Evolutionary conservation across 2,329 filamentous ascomycete genomes (phyloP).

Genomic region (Fusarium tuaranense): DNA sequence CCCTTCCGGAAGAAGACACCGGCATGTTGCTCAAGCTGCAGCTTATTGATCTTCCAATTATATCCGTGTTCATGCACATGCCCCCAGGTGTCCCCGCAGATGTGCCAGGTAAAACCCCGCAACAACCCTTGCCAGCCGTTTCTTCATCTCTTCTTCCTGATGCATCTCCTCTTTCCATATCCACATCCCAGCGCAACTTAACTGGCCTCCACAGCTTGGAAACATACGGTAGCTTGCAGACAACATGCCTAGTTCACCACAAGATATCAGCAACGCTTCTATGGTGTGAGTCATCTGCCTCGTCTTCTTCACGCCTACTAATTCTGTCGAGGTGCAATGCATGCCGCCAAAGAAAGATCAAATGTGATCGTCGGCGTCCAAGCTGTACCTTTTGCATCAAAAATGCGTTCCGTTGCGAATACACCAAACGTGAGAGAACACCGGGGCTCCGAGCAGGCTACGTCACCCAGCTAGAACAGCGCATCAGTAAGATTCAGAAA

Average conservation of each 20-base stretch:
- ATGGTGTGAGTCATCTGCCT: background rate
- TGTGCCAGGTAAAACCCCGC: background rate
- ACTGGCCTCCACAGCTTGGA: too few relatives aligned
- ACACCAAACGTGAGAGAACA: background rate
- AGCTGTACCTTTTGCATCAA: slow-evolving; percentile 10
- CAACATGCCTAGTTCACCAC: background rate
- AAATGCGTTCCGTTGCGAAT: slow-evolving; percentile 10
- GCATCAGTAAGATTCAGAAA: background rate
- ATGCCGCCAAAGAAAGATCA: slow-evolving; percentile 9
- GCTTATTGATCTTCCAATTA: background rate
- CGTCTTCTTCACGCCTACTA: background rate
- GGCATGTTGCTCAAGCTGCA: background rate
- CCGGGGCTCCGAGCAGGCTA: slow-evolving; percentile 15
- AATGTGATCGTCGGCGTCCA: slow-evolving; percentile 10
- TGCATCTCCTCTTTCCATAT: background rate
- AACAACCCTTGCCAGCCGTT: background rate
- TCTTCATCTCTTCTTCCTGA: background rate
- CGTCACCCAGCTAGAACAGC: slow-evolving; percentile 5
- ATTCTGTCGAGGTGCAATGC: background rate
- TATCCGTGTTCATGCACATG: background rate
- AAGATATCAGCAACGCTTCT: background rate
- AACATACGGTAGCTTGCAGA: background rate
- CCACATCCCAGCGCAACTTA: background rate
- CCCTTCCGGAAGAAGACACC: background rate
- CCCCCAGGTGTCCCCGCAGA: background rate